A percentile compares a stretch with the other conserved stretches of the same genome.
Evolutionary conservation across 1,139 yeast genomes (phyloP).

Genomic region (Saccharomycopsis hybrid): DNA sequence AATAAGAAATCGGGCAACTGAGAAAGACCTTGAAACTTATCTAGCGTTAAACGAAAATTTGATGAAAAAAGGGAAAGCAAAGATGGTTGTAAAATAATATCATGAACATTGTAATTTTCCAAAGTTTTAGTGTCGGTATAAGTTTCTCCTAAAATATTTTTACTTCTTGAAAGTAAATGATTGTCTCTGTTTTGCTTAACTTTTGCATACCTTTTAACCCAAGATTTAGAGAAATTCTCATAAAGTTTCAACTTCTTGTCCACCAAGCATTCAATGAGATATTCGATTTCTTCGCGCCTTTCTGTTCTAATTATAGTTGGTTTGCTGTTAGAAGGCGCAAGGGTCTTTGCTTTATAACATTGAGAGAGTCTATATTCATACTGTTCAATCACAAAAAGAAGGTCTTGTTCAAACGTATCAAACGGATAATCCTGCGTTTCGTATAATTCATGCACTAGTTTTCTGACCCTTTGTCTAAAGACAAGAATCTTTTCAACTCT

Average conservation of each 20-base stretch:
- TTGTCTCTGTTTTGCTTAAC: slow-evolving; percentile 36
- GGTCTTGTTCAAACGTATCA: too few relatives aligned
- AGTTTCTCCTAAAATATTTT: slow-evolving; percentile 3
- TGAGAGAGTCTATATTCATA: neutral
- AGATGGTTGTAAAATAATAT: slow-evolving; percentile 1
- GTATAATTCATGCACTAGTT: too few relatives aligned
- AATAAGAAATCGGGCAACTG: slow-evolving; percentile 26
- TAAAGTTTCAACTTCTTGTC: slow-evolving; percentile 25
- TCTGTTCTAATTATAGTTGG: neutral
- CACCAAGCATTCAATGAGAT: slow-evolving; percentile 3
- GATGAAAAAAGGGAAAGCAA: slow-evolving; percentile 11
- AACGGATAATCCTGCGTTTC: too few relatives aligned
- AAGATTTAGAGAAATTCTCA: slow-evolving; percentile 56
- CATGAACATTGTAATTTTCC: slow-evolving; percentile 2
- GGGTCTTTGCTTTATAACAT: too few relatives aligned
- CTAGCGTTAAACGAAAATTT: slow-evolving; percentile 24
- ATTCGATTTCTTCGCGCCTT: neutral
- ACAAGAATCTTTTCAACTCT: slow-evolving; percentile 52
- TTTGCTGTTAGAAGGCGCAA: neutral
- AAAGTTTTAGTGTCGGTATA: neutral
- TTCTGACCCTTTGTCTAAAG: slow-evolving; percentile 38
- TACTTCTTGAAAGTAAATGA: neutral
- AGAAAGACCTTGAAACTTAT: slow-evolving; percentile 37
- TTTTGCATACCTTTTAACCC: slow-evolving; percentile 59
- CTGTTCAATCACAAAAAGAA: neutral